Conservation (phyloP, 1,284 basidiomycete genomes). For the Cystobasidium sp. region DNA sequence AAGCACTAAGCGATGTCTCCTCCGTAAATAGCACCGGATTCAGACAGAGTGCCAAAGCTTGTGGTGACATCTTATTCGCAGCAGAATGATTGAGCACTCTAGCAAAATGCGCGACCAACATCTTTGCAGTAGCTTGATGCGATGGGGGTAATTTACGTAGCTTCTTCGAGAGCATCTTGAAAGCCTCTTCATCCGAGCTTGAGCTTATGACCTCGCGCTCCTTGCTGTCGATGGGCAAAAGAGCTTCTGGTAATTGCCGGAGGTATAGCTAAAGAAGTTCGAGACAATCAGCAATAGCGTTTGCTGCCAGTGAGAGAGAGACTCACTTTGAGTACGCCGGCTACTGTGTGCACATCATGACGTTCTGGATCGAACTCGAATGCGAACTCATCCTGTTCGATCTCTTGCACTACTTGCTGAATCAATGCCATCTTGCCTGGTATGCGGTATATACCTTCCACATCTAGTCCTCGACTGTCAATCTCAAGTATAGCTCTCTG, state of each 20-base stretch:
- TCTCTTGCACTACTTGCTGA: constrained; percentile 75
- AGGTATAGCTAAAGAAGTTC: constrained; percentile 69
- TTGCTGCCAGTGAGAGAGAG: constrained; percentile 21
- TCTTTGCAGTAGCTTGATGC: constrained; percentile 85
- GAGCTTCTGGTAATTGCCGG: constrained; percentile 86
- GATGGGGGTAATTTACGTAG: constrained; percentile 79
- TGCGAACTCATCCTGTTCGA: constrained; percentile 84
- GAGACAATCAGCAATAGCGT: neutral
- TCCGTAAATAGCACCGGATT: constrained; percentile 80
- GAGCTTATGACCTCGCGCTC: constrained; percentile 66
- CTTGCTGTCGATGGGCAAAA: constrained; percentile 82
- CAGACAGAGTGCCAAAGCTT: constrained; percentile 58
- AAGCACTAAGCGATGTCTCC: constrained; percentile 75
- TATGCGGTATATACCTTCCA: constrained; percentile 81
- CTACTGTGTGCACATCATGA: constrained; percentile 87
- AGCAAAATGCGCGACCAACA: constrained; percentile 84
- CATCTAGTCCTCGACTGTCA: constrained; percentile 66
- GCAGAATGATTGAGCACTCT: constrained; percentile 71
- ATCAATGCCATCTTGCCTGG: constrained; percentile 42
- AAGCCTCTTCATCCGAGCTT: constrained; percentile 69
- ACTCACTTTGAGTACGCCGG: constrained; percentile 83
- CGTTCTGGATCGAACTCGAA: constrained; percentile 76
- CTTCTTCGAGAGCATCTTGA: constrained; percentile 73
- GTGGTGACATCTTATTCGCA: constrained; percentile 92
- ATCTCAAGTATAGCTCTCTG: constrained; percentile 47